Percentiles rank a stretch among this genome's conserved stretches.
Conservation (phyloP, 768 basidiomycete genomes). For the Podaxis sp. region DNA sequence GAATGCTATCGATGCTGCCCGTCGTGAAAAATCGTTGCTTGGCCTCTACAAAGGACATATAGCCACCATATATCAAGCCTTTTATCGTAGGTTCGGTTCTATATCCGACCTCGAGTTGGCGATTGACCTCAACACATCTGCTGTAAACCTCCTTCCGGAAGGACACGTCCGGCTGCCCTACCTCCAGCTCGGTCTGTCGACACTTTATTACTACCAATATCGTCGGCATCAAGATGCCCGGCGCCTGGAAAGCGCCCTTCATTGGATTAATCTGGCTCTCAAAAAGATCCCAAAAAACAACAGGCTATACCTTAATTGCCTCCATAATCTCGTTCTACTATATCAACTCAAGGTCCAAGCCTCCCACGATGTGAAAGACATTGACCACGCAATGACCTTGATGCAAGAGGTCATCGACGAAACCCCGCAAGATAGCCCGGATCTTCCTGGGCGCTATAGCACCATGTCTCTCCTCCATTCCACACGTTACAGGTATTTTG, state of each 20-base stretch:
- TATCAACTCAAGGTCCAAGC: background rate
- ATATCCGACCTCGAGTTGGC: background rate
- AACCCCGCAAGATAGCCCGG: background rate
- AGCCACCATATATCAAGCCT: background rate
- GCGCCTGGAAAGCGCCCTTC: background rate
- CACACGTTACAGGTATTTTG: constrained; percentile 6
- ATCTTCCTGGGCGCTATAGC: background rate
- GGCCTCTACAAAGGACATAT: background rate
- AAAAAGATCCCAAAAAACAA: background rate
- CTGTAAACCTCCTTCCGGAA: background rate
- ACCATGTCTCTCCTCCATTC: background rate
- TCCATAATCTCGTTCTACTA: background rate
- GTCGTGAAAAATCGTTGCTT: background rate
- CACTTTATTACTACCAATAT: background rate
- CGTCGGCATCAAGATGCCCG: background rate
- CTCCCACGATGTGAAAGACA: background rate
- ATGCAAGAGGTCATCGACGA: background rate
- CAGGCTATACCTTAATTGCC: background rate
- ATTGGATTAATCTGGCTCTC: background rate
- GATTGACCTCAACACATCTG: background rate
- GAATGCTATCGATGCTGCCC: background rate
- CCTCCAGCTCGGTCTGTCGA: background rate
- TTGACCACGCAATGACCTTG: background rate
- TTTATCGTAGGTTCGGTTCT: background rate
- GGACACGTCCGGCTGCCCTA: background rate